Conservation (phyloP, 2,329 filamentous ascomycete genomes). For the Ceratocystis ficicola region DNA sequence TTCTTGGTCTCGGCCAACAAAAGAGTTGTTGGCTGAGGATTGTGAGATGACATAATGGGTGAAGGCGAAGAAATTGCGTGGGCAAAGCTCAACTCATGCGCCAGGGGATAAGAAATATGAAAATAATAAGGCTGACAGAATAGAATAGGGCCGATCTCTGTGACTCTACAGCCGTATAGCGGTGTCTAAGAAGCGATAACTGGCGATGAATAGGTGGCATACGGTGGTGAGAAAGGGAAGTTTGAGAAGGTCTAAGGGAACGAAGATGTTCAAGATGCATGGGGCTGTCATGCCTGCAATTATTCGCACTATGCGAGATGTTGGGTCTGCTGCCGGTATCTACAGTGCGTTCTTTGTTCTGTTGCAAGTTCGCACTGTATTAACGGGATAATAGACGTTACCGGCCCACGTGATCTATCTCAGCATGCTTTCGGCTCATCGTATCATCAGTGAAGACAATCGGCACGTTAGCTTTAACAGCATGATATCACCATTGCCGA, state of each 20-base stretch:
- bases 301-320: neutral
- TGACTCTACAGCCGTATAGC: neutral
- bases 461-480: neutral
- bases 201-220: neutral
- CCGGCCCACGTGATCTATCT: neutral
- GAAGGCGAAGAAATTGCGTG: neutral
- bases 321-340: too few species aligned
- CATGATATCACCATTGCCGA: neutral
- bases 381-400: neutral
- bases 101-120: too few species aligned
- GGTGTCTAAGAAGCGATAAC: neutral
- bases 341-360: neutral
- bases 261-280: neutral
- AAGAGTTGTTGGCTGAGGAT: conserved; percentile 37
- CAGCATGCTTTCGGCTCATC: neutral
- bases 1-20: conserved; percentile 64
- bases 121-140: too few species aligned
- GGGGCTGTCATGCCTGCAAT: neutral
- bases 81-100: neutral
- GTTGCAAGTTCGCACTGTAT: neutral
- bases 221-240: neutral
- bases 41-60: conserved; percentile 10
- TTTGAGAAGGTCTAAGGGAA: neutral
- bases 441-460: neutral
- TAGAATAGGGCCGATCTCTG: neutral